Evolutionary conservation across 2,329 filamentous ascomycete species (phyloP).

Genomic region (Magnaporthales sp.): DNA sequence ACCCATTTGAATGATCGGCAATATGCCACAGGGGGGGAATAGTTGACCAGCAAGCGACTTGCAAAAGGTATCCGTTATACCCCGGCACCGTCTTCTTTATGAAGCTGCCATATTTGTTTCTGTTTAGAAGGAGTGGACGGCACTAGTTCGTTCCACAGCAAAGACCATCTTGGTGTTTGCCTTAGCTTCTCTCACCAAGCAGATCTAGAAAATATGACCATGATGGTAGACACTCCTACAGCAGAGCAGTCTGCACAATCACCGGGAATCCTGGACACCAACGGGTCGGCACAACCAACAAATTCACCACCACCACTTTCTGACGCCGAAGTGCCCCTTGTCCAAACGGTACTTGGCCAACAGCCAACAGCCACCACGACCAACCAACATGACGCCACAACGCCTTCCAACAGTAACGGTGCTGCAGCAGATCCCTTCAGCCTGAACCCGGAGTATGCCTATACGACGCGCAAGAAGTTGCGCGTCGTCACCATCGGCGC

Average conservation of each 20-base stretch:
- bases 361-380: neutral
- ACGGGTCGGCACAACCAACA: neutral
- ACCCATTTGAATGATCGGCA: no score
- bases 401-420: neutral
- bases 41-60: no score
- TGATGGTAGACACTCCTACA: neutral
- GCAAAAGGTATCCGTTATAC: no score
- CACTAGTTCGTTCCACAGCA: no score
- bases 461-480: conserved; percentile 21
- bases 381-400: neutral
- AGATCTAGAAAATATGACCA: neutral
- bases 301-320: neutral
- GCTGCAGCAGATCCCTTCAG: neutral
- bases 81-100: no score
- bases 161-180: neutral
- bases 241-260: neutral
- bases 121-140: no score
- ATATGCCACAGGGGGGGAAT: no score
- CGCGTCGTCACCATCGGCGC: conserved; percentile 36
- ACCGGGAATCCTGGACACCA: neutral
- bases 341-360: neutral
- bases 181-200: neutral
- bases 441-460: neutral
- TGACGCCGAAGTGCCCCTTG: neutral
- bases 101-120: no score